phyloP scores from a whole-genome alignment of 169 alveolate genomes.

The Cryptosporidium canis region DNA sequence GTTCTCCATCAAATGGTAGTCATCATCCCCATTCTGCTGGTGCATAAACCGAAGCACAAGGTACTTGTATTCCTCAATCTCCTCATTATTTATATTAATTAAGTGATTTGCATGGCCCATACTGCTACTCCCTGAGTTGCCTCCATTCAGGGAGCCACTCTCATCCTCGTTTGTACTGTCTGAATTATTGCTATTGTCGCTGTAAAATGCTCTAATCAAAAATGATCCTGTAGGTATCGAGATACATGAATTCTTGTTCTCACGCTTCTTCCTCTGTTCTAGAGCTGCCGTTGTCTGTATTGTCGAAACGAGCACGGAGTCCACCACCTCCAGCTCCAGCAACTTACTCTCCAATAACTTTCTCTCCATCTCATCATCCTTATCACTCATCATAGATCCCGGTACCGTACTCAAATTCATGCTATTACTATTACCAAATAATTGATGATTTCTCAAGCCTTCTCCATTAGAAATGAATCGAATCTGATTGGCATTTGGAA shows the following conservation, averaged over 20 bases:
- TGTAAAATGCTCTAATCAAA: conserved; percentile 1
- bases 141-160: neutral
- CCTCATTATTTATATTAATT: conserved; percentile 31
- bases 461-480: conserved; percentile 36
- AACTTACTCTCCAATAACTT: conserved; percentile 16
- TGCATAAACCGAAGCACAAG: conserved; percentile 61
- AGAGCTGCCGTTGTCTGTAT: conserved; percentile 69
- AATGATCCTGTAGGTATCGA: conserved; percentile 60
- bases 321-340: conserved; percentile 61
- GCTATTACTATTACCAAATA: neutral
- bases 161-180: conserved; percentile 58
- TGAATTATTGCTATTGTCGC: conserved; percentile 1
- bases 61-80: conserved; percentile 45
- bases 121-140: neutral
- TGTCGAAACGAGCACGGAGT: conserved; percentile 62
- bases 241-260: conserved; percentile 30
- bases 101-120: neutral
- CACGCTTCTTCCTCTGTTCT: conserved; percentile 62
- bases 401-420: neutral
- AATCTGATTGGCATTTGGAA: conserved; percentile 67
- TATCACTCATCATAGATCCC: neutral
- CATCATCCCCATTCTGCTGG: conserved; percentile 56
- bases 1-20: neutral
- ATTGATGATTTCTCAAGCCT: no score
- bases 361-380: neutral